Percentiles rank a stretch among this genome's conserved stretches.
phyloP scores from a whole-genome alignment of 23 red algal genomes.

The Gracilaria domingensis region DNA sequence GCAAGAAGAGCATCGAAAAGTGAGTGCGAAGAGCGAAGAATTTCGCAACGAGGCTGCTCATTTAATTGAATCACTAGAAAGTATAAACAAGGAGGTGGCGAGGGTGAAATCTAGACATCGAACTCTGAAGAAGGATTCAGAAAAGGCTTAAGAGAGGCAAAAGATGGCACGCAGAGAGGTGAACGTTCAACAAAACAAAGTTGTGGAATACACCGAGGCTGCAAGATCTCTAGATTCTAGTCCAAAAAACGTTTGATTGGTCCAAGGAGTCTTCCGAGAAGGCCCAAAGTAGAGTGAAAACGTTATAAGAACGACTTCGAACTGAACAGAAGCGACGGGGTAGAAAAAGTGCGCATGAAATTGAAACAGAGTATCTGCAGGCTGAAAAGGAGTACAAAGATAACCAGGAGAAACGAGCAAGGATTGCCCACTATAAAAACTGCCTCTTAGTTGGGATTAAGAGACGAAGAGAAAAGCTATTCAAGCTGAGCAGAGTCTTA shows the following conservation, averaged over 20 bases:
- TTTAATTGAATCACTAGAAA: slow-evolving; percentile 11
- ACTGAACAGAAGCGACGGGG: slow-evolving; percentile 67
- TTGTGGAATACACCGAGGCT: slow-evolving; percentile 26
- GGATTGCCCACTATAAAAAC: slow-evolving; percentile 28
- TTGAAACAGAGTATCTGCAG: slow-evolving; percentile 68
- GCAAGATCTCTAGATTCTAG: slow-evolving; percentile 3
- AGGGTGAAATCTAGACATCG: slow-evolving; percentile 50
- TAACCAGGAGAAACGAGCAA: slow-evolving; percentile 23
- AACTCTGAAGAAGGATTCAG: no score
- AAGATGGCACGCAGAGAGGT: slow-evolving; percentile 36
- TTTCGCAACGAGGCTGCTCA: slow-evolving; percentile 3
- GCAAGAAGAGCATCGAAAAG: slow-evolving; percentile 7
- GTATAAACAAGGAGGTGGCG: slow-evolving; percentile 1
- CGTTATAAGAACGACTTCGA: slow-evolving; percentile 43
- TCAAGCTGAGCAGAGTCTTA: slow-evolving; percentile 5
- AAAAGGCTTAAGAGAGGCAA: background rate
- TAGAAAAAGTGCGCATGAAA: slow-evolving; percentile 61
- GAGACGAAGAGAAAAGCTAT: slow-evolving; percentile 34
- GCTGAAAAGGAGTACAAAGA: slow-evolving; percentile 56
- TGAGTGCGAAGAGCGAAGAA: slow-evolving; percentile 6
- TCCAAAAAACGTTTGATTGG: slow-evolving; percentile 48
- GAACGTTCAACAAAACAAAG: slow-evolving; percentile 16
- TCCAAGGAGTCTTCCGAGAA: slow-evolving; percentile 30
- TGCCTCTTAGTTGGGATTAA: slow-evolving; percentile 53
- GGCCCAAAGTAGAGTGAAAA: slow-evolving; percentile 48